Conservation (phyloP, 495 filamentous ascomycete genomes). For the Lepidopterella palustris region DNA sequence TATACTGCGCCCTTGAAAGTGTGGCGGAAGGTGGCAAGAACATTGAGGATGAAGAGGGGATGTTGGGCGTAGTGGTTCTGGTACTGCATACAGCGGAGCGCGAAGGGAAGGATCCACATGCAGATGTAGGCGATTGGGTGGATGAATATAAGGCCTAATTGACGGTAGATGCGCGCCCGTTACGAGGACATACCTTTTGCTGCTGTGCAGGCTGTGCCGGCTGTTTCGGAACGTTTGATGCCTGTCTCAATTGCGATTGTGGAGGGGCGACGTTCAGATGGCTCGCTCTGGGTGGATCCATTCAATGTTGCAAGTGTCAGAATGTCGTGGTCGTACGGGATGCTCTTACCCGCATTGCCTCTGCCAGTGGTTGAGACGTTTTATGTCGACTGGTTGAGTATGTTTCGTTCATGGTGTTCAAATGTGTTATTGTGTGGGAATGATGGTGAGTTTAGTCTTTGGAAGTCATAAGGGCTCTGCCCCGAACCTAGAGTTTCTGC, state of each 20-base stretch:
- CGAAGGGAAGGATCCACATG: constrained; percentile 67
- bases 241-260: no score
- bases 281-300: not conserved
- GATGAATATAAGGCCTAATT: constrained; percentile 62
- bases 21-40: constrained; percentile 50
- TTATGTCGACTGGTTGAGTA: no score
- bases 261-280: not conserved
- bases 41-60: constrained; percentile 48
- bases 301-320: no score
- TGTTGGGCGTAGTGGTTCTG: constrained; percentile 45
- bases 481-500: not conserved
- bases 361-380: no score
- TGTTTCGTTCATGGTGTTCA: no score
- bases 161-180: constrained; percentile 54
- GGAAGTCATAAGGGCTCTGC: not conserved
- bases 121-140: constrained; percentile 66
- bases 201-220: constrained; percentile 6
- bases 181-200: constrained; percentile 5
- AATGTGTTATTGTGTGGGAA: no score
- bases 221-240: constrained; percentile 3
- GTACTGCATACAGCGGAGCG: constrained; percentile 54
- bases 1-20: constrained; percentile 58
- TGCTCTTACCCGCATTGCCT: no score
- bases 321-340: no score
- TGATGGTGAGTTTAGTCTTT: no score